Base-by-base conservation (phyloP, 176 grass and related monocot genomes). In the Oryza nivara region DNA sequence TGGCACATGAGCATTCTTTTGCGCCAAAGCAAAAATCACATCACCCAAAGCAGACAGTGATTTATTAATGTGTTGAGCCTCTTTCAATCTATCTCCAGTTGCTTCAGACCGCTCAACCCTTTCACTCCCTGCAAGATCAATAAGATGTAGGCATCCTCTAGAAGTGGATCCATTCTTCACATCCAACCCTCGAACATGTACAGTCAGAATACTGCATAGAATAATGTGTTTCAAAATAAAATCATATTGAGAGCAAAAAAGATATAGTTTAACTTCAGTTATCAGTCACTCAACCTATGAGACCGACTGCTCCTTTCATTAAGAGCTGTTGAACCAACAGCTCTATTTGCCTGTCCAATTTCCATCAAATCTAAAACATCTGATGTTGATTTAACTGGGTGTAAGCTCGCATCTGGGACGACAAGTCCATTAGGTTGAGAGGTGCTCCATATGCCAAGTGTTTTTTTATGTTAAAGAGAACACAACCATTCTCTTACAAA, bases 271-370 rank as follows among this genome's bases (percentile, higher is more conserved):
- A 82, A 74, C 65, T 69, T 69, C 13, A 46, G 12, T 52, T 65
- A 70, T 32, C n/a, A 43, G 23, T 80, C 15, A 34, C 16, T 34
- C 47, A 84, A 96, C 96, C 96, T 99, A 72, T 99, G 96, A 9
- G 96, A 99, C 22, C 96, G 89, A 64, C 96, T 99, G 76, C 96
- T 99, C 79, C 93, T 90, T 90, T 95, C 96, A 75, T 99, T 99
- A 22, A 96, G 79, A 40, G 96, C 90, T 41, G 96, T 99, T 48
- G 96, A 90, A 75, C 96, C 93, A 74, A 99, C 93, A 56, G 93
- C 91, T 74, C 96, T 95, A 77, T 99, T 99, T 63, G 85, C 79
- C 65, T 92, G 87, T 67, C 96, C 96, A 83, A 94, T 92, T 90
- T 94, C 91, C 96, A 99, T 99, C 67, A 99, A 68, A 26, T 95